These are phyloP conservation scores for Rhamnella rubrinervis DNA, from an alignment of 331 rosid species.

Conservation along the genomic window DNA sequence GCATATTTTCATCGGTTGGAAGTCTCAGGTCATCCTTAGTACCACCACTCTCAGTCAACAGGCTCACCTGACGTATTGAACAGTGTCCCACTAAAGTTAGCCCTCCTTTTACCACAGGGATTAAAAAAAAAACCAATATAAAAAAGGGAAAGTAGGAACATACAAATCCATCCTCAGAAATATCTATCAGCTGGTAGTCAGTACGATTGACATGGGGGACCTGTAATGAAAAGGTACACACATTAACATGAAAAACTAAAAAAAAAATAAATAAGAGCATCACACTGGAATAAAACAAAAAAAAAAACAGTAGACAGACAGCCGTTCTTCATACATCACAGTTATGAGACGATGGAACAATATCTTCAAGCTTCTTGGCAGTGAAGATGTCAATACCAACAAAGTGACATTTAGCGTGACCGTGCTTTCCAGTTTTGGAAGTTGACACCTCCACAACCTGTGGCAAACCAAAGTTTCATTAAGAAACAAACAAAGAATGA, in stretches of 20 bases:
- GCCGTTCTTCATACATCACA: conserved; percentile 63
- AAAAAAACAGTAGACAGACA: background rate
- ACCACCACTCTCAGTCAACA: conserved; percentile 81
- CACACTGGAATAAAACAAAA: background rate
- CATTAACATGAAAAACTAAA: background rate
- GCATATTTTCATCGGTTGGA: conserved; percentile 89
- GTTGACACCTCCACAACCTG: conserved; percentile 99
- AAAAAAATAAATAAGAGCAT: background rate
- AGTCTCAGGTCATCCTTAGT: conserved; percentile 96
- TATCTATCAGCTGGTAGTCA: conserved; percentile 92
- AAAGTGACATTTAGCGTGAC: conserved; percentile 97
- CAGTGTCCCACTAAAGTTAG: background rate
- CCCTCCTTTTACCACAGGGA: background rate
- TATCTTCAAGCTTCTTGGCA: conserved; percentile 90
- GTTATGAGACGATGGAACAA: conserved; percentile 96
- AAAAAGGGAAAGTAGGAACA: conserved; percentile 12
- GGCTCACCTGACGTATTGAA: conserved; percentile 64
- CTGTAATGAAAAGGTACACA: conserved; percentile 30
- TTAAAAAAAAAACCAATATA: background rate
- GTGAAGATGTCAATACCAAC: conserved; percentile 93
- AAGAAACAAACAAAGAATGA: background rate
- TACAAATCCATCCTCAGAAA: conserved; percentile 99
- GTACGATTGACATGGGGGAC: conserved; percentile 96
- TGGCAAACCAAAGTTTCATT: background rate
- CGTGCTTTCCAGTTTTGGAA: conserved; percentile 96